A percentile compares a stretch with the other conserved stretches of the same genome.
Conservation (phyloP, 1,284 basidiomycete genomes). For the Phlebopus sp. region DNA sequence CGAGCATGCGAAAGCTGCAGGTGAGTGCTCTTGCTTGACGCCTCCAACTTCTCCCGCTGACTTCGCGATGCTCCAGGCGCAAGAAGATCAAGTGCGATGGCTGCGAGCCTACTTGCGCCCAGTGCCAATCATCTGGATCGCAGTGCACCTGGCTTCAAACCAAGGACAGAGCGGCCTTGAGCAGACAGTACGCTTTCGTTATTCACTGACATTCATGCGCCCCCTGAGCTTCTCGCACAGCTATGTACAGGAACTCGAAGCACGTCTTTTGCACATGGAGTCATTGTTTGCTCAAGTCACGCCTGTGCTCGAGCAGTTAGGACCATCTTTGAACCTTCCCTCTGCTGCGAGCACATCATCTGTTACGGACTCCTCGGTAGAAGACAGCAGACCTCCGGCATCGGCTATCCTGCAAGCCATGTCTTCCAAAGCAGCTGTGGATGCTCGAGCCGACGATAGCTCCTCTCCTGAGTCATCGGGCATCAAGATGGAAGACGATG, state of each 20-base stretch:
- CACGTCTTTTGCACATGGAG: conserved; percentile 81
- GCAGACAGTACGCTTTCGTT: conserved; percentile 66
- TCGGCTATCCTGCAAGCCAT: conserved; percentile 42
- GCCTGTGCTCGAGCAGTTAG: conserved; percentile 70
- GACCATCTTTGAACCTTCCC: conserved; percentile 45
- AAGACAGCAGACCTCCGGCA: conserved; percentile 34
- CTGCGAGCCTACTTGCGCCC: conserved; percentile 78
- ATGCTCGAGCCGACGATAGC: conserved; percentile 30
- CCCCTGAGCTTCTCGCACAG: conserved; percentile 38
- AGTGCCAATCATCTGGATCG: conserved; percentile 68
- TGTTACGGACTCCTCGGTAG: conserved; percentile 27
- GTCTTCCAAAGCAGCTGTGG: conserved; percentile 38
- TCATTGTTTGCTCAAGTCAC: conserved; percentile 73
- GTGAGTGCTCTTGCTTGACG: conserved; percentile 40
- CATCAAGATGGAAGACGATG: conserved; percentile 66
- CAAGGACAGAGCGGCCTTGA: conserved; percentile 80
- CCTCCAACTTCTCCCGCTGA: conserved; percentile 15
- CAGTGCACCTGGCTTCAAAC: conserved; percentile 84
- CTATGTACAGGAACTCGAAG: conserved; percentile 85
- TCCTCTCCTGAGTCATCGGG: conserved; percentile 42
- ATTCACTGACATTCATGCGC: conserved; percentile 12
- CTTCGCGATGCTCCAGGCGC: conserved; percentile 44
- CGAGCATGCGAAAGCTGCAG: conserved; percentile 83
- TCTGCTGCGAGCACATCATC: conserved; percentile 30
- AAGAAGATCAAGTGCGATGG: conserved; percentile 92